These are phyloP conservation scores for Solanum rostratum DNA, from an alignment of 257 asterid genomes.

Conservation along the genomic window DNA sequence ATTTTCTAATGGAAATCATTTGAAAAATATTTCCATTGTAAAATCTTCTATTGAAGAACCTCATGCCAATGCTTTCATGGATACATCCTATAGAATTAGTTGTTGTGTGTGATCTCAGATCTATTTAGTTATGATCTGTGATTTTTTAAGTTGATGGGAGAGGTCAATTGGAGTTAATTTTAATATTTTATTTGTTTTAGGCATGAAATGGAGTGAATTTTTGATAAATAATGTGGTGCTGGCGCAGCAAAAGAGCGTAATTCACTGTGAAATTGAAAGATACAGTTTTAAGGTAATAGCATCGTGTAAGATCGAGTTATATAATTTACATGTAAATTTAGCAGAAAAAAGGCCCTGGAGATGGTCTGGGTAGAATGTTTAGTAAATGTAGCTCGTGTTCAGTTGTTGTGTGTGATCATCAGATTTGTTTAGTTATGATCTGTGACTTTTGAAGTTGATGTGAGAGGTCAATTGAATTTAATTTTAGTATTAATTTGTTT, in stretches of 20 bases:
- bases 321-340: not conserved
- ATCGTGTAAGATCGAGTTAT: not conserved
- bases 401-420: not conserved
- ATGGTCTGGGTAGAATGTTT: not conserved
- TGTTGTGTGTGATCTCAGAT: too few species aligned
- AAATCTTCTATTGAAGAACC: constrained; percentile 11
- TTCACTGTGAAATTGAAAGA: not conserved
- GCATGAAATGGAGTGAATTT: not conserved
- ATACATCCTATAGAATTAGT: constrained; percentile 18
- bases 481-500: not conserved
- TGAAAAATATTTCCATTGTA: constrained; percentile 11
- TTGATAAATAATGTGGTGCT: not conserved
- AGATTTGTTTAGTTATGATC: not conserved
- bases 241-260: not conserved
- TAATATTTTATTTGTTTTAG: not conserved
- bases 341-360: not conserved
- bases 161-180: not conserved
- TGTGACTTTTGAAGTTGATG: not conserved
- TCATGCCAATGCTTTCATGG: constrained; percentile 17
- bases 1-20: constrained; percentile 8
- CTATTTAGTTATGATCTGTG: not conserved
- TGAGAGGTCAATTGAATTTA: not conserved
- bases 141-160: not conserved
- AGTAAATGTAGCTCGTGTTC: not conserved
- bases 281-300: not conserved